Base-by-base conservation (phyloP, 2,329 filamentous ascomycete species). In the Akanthomyces uredinophilus region DNA sequence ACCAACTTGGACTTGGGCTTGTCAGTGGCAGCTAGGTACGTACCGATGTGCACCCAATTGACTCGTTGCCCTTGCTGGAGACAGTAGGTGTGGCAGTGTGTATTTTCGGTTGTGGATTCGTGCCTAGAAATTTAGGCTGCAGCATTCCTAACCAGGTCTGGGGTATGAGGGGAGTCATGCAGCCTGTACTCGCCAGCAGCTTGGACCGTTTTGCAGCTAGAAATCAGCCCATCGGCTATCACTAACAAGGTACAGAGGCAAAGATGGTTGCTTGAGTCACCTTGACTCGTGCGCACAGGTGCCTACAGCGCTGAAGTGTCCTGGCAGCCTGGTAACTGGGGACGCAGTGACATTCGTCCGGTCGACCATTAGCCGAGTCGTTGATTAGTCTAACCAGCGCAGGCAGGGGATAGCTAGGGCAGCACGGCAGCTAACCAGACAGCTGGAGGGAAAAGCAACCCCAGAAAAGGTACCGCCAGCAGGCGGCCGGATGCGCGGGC, bases 401-500 rank as follows among this genome's bases (percentile, higher is more conserved):
- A 27, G 20, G 22, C 14, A n/a, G n/a, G n/a, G n/a, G n/a, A n/a
- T n/a, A n/a, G n/a, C n/a, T n/a, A n/a, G n/a, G n/a, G n/a, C n/a
- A n/a, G n/a, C n/a, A n/a, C n/a, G n/a, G n/a, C n/a, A n/a, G n/a
- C n/a, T n/a, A n/a, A n/a, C n/a, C 29, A 10, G 46, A 24, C 22
- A 27, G 44, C 27, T 13, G 14, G 11, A 27, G n/a, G 47, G 2
- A 13, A 16, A 11, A 29, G 22, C 24, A 20, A 29, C 44, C 41
- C 53, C 41, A 44, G 43, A 57, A 24, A 20, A 49, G 7, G 46
- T 24, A 16, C 2, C 1, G 35, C 52, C 16, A 20, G 29, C 22
- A 55, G 10, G 37, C 29, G 20, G 20, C 22, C 59, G 59, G 59
- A 61, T 29, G 27, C 22, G 22, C 60, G 53, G 60, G 60, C 53